These are phyloP conservation scores for Striga asiatica DNA, from an alignment of 257 asterid species.

Conservation along the genomic window DNA sequence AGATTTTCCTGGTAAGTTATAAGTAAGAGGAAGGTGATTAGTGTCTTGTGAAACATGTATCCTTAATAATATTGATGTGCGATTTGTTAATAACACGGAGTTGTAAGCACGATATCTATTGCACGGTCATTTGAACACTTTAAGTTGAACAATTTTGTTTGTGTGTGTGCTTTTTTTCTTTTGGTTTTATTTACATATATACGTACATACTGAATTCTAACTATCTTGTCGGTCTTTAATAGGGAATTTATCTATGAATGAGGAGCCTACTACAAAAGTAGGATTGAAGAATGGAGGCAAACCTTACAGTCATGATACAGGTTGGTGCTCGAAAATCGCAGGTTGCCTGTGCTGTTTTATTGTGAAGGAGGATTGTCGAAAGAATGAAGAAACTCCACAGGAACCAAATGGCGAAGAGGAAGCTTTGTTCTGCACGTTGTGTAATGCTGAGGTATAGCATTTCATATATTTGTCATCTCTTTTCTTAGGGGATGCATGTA, in stretches of 20 bases:
- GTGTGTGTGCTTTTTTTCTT: too few relatives aligned
- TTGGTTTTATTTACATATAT: too few relatives aligned
- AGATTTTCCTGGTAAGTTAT: conserved; percentile 55
- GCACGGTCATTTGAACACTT: too few relatives aligned
- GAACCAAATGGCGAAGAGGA: conserved; percentile 72
- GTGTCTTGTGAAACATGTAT: conserved; percentile 6
- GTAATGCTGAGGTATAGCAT: conserved; percentile 78
- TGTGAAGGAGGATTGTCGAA: conserved; percentile 73
- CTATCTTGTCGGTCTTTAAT: conserved; percentile 20
- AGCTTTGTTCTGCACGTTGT: conserved; percentile 88
- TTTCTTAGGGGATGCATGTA: too few relatives aligned
- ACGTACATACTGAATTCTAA: too few relatives aligned
- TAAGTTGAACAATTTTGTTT: too few relatives aligned
- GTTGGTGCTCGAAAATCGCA: conserved; percentile 52
- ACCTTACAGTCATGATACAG: conserved; percentile 26
- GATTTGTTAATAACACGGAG: neutral
- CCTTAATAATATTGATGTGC: neutral
- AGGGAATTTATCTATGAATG: conserved; percentile 40
- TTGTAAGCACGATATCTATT: neutral
- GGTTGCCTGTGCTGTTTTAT: conserved; percentile 60
- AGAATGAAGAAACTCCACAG: conserved; percentile 40
- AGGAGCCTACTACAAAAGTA: conserved; percentile 54
- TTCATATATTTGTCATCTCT: too few relatives aligned
- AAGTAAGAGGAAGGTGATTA: neutral
- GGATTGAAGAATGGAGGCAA: conserved; percentile 44